Percentiles rank a stretch among this genome's conserved stretches.
Evolutionary conservation across 768 basidiomycete genomes (phyloP).

Genomic region (Pulveroboletus sp.): DNA sequence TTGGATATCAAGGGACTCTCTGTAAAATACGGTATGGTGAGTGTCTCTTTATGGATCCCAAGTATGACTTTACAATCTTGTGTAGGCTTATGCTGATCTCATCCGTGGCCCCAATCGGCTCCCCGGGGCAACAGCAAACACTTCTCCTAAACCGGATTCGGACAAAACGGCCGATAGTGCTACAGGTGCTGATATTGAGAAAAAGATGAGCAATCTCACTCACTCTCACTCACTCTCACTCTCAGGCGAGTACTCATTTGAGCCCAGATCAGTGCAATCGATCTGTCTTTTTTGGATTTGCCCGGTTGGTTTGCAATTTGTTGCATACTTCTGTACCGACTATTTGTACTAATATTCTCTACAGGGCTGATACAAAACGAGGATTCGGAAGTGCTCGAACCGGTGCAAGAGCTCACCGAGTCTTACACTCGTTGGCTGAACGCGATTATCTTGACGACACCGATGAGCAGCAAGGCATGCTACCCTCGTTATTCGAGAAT

Average conservation of each 20-base stretch:
- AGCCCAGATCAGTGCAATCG: no score
- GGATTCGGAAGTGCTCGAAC: conserved; percentile 33
- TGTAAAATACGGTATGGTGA: no score
- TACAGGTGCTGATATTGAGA: no score
- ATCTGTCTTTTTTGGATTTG: conserved; percentile 47
- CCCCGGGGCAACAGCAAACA: no score
- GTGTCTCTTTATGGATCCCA: no score
- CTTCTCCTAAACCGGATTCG: no score
- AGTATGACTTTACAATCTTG: neutral
- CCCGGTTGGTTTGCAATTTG: neutral
- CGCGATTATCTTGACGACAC: conserved; percentile 60
- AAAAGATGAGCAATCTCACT: no score
- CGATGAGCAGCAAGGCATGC: conserved; percentile 48
- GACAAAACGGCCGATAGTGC: no score
- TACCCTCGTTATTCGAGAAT: neutral
- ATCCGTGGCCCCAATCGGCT: neutral
- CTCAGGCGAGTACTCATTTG: no score
- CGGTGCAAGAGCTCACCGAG: conserved; percentile 47
- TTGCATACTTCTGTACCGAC: neutral
- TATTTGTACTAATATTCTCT: neutral
- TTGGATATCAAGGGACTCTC: neutral
- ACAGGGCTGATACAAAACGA: conserved; percentile 58
- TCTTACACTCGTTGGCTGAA: conserved; percentile 26
- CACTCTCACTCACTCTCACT: no score
- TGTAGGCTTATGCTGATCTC: neutral